Base-by-base conservation (phyloP, 75 land plant genomes). In the Picea glauca region DNA sequence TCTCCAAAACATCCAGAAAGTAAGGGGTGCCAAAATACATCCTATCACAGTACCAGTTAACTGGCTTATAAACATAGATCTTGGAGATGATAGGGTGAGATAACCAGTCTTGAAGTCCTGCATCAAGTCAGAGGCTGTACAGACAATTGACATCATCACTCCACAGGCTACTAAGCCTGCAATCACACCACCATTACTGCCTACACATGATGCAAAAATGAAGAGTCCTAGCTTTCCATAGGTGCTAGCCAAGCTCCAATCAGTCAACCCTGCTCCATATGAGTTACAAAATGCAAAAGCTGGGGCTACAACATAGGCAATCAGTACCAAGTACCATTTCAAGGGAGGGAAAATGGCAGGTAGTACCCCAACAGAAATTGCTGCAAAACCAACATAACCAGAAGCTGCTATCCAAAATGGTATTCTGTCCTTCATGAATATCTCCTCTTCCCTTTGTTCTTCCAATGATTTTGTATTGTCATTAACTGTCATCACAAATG, bases 71-170 rank as follows among this genome's bases (percentile, higher is more conserved):
- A 92, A 92, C 94, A 92, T 90, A 14, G 94, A 90, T 18, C 87
- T 76, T 31, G 94, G 91, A 5, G 93, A 92, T 13, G 93, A 84
- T 0, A 86, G 78, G 20, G 94, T 92, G 3, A 92, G 84, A 58
- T 87, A 91, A 14, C 94, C 94, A 7, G 93, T 92, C 60, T 86
- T 86, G 77, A 92, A 92, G 68, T 92, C 94, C 61, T 91, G 93
- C 95, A 93, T 93, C 26, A 93, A 87, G 76, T 93, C 95, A 20
- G 94, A 79, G 2, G 94, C 93, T 9, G 95, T 93, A 58, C 94
- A 87, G 32, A 93, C 95, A 33, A 93, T 91, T 63, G 87, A 87
- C 95, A 93, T 91, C 91, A 91, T 93, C 7, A 91, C 91, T 17
- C 95, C 95, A 70, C 95, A 93, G 17, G 91, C 87, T 1, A 84